Conservation (phyloP, 352 stramenopile species). For the Phytophthora sp. region DNA sequence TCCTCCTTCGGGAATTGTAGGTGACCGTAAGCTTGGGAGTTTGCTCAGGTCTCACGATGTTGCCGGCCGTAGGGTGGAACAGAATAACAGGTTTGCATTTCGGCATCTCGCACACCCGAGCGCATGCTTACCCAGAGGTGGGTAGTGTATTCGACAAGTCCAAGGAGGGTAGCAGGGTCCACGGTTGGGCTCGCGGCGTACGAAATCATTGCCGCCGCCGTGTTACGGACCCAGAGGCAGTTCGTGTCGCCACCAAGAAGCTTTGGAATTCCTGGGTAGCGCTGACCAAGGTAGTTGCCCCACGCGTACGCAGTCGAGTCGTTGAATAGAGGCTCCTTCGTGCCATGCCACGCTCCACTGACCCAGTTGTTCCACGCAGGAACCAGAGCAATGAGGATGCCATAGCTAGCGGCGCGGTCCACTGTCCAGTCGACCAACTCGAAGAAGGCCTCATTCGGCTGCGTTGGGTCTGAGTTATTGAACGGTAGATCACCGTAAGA, state of each 20-base stretch:
- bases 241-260: constrained; percentile 28
- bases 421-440: constrained; percentile 30
- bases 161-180: constrained; percentile 3
- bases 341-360: constrained; percentile 7
- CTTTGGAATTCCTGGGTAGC: constrained; percentile 25
- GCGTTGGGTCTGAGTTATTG: constrained; percentile 22
- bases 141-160: constrained; percentile 10
- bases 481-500: constrained; percentile 29
- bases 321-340: constrained; percentile 15
- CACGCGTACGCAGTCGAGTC: constrained; percentile 13
- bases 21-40: constrained; percentile 9
- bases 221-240: constrained; percentile 17
- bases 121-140: constrained; percentile 22
- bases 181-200: constrained; percentile 1
- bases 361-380: constrained; percentile 17
- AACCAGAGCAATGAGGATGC: constrained; percentile 24
- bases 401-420: constrained; percentile 29
- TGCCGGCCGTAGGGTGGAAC: constrained; percentile 7
- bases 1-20: constrained; percentile 15
- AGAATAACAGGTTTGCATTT: constrained; percentile 12
- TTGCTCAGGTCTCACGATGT: constrained; percentile 5
- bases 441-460: constrained; percentile 27
- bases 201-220: not conserved
- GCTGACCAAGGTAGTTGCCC: constrained; percentile 14
- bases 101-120: constrained; percentile 14